Base-by-base conservation (phyloP, 768 basidiomycete genomes). In the Rhizopogon rudus region DNA sequence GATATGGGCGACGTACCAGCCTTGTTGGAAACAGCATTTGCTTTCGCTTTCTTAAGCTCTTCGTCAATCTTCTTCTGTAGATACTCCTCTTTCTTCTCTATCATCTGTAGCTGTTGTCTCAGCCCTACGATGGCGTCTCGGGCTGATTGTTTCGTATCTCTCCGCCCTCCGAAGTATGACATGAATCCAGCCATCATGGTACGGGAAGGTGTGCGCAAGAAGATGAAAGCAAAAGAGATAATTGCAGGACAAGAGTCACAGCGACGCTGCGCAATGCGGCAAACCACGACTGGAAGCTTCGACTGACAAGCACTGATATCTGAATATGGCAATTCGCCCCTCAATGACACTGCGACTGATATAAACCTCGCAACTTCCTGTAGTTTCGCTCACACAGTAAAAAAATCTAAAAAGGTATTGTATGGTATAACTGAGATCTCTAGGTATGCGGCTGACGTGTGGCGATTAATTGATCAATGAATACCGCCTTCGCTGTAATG, bases 41-140 rank as follows among this genome's bases (percentile, higher is more conserved):
- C 83, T 70, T 81, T 87, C 14, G 97, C 97, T 76, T 92, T 96
- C 80, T 86, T 86, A 64, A 84, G 61, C 65, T 98, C 96, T 60
- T 97, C 93, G 52, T 96, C 93, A 61, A 97, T 91, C 84, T 95
- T 93, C 83, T 91, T 94, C 80, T 89, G 87, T 58, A 98, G 76
- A 71, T 91, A 80, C 71, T 98, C 96, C 77, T 98, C 97, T 79
- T 96, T 98, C 92, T 98, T 99, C 83, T 98, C 94, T 62, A 98
- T 85, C 86, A 96, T 89, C 73, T 92, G 84, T 59, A 98, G 81
- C 70, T 98, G 94, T 74, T 96, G 88, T 65, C 96, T 84, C 62
- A 99, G 78, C 44, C 81, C 81, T 57, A 98, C 89, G 70, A 99
- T 99, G 46, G 97, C 92, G 68, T 97, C 92, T 60, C 93, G 81